phyloP scores from a whole-genome alignment of 2,329 filamentous ascomycete species.

The Pleomassaria siparia region DNA sequence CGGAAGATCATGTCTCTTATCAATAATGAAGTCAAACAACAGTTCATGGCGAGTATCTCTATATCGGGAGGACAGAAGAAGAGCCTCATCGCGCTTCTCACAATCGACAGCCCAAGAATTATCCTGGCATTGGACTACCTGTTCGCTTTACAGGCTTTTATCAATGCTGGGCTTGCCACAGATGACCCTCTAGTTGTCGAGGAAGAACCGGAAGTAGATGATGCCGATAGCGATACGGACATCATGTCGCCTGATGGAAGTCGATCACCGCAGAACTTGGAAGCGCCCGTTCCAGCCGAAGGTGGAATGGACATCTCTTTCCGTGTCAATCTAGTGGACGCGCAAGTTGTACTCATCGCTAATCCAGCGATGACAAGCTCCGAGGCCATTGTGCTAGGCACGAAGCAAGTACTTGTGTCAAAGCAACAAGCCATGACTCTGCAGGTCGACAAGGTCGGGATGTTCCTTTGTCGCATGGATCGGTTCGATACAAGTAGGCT shows the following conservation, averaged over 20 bases:
- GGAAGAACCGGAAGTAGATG: constrained; percentile 58
- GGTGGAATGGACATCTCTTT: constrained; percentile 75
- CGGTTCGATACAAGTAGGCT: constrained; percentile 88
- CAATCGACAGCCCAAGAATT: constrained; percentile 89
- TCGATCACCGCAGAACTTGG: constrained; percentile 19
- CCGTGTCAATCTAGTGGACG: constrained; percentile 90
- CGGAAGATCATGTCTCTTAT: constrained; percentile 97
- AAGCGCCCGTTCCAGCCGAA: constrained; percentile 33
- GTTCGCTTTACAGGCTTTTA: constrained; percentile 83
- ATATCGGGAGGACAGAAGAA: constrained; percentile 83
- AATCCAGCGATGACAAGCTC: constrained; percentile 88
- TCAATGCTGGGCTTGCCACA: constrained; percentile 66
- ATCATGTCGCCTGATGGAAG: constrained; percentile 37
- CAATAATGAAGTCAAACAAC: constrained; percentile 87
- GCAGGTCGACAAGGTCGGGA: constrained; percentile 90
- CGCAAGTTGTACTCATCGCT: constrained; percentile 93
- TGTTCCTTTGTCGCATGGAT: constrained; percentile 99
- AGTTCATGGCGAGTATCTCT: constrained; percentile 96
- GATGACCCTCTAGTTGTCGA: constrained; percentile 61
- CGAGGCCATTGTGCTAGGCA: constrained; percentile 92
- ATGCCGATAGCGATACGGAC: constrained; percentile 42
- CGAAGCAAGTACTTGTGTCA: constrained; percentile 88
- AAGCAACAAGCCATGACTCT: constrained; percentile 93
- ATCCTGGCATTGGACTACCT: constrained; percentile 97
- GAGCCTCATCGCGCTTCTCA: constrained; percentile 85